Evolutionary conservation across 2,329 filamentous ascomycete species (phyloP).

Genomic region (Neofusicoccum parvum): DNA sequence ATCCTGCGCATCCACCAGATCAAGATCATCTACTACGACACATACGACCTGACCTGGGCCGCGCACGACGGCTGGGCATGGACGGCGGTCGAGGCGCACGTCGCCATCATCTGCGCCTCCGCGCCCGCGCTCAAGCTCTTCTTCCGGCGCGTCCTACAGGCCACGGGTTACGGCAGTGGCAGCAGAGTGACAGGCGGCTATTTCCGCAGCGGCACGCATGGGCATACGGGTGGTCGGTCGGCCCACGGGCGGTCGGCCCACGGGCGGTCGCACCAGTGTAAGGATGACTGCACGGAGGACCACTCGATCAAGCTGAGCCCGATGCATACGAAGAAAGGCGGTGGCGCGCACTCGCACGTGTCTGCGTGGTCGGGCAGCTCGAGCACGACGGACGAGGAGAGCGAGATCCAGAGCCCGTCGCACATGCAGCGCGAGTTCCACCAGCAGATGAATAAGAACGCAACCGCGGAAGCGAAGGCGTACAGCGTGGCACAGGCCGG

Average conservation of each 20-base stretch:
- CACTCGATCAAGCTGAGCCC: background rate
- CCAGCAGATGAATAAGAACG: background rate
- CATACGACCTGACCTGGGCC: no score
- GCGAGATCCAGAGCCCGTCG: background rate
- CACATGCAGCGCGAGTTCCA: background rate
- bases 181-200: no score
- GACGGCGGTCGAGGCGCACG: constrained; percentile 44
- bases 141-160: constrained; percentile 23
- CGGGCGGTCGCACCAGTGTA: background rate
- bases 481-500: background rate
- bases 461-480: no score
- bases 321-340: background rate
- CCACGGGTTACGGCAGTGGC: no score
- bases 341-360: background rate
- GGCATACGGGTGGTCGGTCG: no score
- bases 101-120: constrained; percentile 48
- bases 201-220: no score
- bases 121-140: constrained; percentile 48
- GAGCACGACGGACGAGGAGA: background rate
- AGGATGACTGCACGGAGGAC: background rate
- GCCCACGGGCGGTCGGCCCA: no score
- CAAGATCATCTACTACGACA: constrained; percentile 20
- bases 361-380: background rate
- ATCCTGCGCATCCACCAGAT: constrained; percentile 43
- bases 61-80: constrained; percentile 27